A percentile compares a stretch with the other conserved stretches of the same genome.
Conservation (phyloP, 2,329 filamentous ascomycete genomes). For the Arthrobotrys entomopaga region DNA sequence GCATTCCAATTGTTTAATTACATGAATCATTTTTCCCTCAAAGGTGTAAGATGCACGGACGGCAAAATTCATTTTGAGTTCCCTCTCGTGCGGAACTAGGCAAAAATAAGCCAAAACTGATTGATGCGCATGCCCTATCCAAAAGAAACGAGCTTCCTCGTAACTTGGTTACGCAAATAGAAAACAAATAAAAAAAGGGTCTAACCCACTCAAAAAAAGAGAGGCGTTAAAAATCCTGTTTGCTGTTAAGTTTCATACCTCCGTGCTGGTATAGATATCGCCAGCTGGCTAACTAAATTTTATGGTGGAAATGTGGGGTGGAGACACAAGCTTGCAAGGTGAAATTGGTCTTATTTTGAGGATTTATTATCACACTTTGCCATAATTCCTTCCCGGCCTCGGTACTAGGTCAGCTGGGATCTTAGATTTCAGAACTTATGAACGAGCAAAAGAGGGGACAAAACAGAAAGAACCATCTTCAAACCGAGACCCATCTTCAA, state of each 20-base stretch:
- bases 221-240: conserved; percentile 21
- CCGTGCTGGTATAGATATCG: conserved; percentile 10
- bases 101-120: too few species aligned
- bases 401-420: conserved; percentile 39
- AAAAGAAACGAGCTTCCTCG: conserved; percentile 1
- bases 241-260: conserved; percentile 17
- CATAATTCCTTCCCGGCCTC: not conserved
- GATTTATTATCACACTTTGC: conserved; percentile 24
- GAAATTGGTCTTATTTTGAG: conserved; percentile 27
- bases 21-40: not conserved
- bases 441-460: not conserved
- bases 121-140: not conserved
- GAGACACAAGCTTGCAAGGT: conserved; percentile 23
- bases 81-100: not conserved
- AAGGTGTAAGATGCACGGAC: conserved; percentile 1
- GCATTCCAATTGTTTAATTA: conserved; percentile 1
- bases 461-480: too few species aligned
- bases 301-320: conserved; percentile 36
- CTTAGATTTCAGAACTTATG: conserved; percentile 27
- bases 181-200: conserved; percentile 22
- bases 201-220: conserved; percentile 3
- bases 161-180: not conserved
- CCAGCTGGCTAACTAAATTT: conserved; percentile 39
- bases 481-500: too few species aligned
- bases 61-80: not conserved